A percentile compares a stretch with the other conserved stretches of the same genome.
Conservation (phyloP, 257 asterid species). For the Craterostigma plantagineum region DNA sequence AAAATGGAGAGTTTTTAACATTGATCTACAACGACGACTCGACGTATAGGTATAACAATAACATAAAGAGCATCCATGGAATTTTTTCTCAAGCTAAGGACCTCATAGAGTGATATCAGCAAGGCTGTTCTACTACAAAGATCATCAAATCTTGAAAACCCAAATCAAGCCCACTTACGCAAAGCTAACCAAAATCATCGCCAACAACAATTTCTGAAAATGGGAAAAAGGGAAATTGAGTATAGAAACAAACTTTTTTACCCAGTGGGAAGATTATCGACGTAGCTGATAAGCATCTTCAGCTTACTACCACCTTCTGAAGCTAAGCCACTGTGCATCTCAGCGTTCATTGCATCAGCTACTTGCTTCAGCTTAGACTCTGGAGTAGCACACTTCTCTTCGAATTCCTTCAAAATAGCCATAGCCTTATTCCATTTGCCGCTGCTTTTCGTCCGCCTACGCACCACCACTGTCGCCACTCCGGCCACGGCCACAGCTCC, state of each 20-base stretch:
- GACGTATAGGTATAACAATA: too few relatives aligned
- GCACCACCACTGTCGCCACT: conserved; percentile 42
- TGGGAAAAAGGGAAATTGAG: background rate
- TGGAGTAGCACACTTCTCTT: conserved; percentile 59
- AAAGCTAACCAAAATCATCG: too few relatives aligned
- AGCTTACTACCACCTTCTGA: conserved; percentile 82
- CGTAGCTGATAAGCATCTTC: conserved; percentile 73
- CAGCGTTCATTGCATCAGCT: conserved; percentile 71
- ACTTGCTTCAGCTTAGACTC: conserved; percentile 40
- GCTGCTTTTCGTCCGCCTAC: conserved; percentile 44
- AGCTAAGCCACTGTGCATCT: conserved; percentile 77
- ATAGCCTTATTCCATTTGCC: conserved; percentile 41
- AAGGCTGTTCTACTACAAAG: too few relatives aligned
- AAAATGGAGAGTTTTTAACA: too few relatives aligned
- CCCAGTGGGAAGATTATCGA: conserved; percentile 71
- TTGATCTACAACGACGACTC: too few relatives aligned
- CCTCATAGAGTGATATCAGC: too few relatives aligned
- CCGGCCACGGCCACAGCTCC: conserved; percentile 57
- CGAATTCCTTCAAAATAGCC: conserved; percentile 47
- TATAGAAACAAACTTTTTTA: conserved; percentile 3
- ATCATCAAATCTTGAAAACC: too few relatives aligned
- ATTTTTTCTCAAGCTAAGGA: too few relatives aligned
- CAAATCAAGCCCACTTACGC: too few relatives aligned
- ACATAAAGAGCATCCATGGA: too few relatives aligned
- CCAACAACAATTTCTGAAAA: too few relatives aligned